A percentile compares a stretch with the other conserved stretches of the same genome.
Conservation (phyloP, 306 rosid species). For the Medicago lupulina region DNA sequence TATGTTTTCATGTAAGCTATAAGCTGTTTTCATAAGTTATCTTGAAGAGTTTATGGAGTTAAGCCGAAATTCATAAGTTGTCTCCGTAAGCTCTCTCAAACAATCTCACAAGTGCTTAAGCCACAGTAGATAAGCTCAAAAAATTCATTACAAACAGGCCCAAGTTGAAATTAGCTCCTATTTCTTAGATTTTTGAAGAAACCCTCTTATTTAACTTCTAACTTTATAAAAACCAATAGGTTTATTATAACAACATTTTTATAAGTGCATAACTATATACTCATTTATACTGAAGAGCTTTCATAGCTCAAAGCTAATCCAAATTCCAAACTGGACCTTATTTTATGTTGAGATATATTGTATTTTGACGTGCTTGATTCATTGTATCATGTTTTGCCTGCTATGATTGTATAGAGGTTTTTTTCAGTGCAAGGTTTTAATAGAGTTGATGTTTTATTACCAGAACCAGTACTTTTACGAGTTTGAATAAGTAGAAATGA, state of each 20-base stretch:
- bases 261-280: neutral
- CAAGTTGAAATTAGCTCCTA: slow-evolving; percentile 1
- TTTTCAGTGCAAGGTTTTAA: slow-evolving; percentile 19
- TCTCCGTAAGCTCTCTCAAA: too few species aligned
- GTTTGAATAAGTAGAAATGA: neutral
- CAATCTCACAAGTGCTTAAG: too few species aligned
- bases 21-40: too few species aligned
- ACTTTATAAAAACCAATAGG: neutral
- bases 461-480: neutral
- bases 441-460: slow-evolving; percentile 15
- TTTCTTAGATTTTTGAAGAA: neutral
- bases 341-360: neutral
- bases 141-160: too few species aligned
- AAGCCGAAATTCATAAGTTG: too few species aligned
- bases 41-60: too few species aligned
- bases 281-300: neutral
- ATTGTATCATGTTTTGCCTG: slow-evolving; percentile 3
- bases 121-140: too few species aligned
- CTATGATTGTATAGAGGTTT: slow-evolving; percentile 3
- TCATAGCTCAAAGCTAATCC: neutral
- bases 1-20: too few species aligned
- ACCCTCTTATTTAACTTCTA: neutral
- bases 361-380: neutral
- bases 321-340: neutral
- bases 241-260: neutral